phyloP scores from a whole-genome alignment of 2,329 filamentous ascomycete genomes.

The Mollisiaceae sp. region DNA sequence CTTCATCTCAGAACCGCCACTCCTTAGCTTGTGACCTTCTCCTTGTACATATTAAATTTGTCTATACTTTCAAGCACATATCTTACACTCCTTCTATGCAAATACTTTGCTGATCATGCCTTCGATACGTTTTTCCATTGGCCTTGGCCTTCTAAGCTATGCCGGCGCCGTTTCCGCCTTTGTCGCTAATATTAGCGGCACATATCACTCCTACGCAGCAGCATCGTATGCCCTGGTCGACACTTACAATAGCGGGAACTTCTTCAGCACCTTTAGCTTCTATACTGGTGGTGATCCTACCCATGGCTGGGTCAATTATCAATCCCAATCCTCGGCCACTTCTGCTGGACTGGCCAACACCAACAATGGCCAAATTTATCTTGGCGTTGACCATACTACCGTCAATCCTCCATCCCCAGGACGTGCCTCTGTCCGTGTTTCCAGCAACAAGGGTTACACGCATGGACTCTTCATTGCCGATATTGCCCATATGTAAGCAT shows the following conservation, averaged over 20 bases:
- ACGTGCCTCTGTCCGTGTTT: conserved; percentile 67
- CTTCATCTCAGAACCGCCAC: conserved; percentile 13
- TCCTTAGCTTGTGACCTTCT: conserved; percentile 14
- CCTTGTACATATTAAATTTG: conserved; percentile 4
- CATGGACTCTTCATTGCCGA: conserved; percentile 75
- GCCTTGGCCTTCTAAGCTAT: conserved; percentile 21
- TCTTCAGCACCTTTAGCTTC: conserved; percentile 57
- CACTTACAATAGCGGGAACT: conserved; percentile 50
- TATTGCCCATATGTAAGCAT: conserved; percentile 66
- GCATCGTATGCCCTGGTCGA: conserved; percentile 37
- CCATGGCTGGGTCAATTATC: conserved; percentile 70
- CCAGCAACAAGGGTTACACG: conserved; percentile 66
- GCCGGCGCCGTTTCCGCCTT: conserved; percentile 21
- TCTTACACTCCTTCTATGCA: conserved; percentile 3
- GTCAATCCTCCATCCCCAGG: conserved; percentile 54
- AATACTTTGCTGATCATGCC: conserved; percentile 16
- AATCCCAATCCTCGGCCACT: conserved; percentile 56
- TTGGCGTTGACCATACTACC: conserved; percentile 71
- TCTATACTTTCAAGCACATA: conserved; percentile 4
- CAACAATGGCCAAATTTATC: conserved; percentile 61
- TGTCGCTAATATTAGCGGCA: conserved; percentile 24
- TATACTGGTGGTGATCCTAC: conserved; percentile 63
- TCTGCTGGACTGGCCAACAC: conserved; percentile 61
- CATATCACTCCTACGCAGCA: conserved; percentile 17
- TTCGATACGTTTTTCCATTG: not conserved